Conservation (phyloP, 2,329 filamentous ascomycete genomes). For the Didymella sp. region DNA sequence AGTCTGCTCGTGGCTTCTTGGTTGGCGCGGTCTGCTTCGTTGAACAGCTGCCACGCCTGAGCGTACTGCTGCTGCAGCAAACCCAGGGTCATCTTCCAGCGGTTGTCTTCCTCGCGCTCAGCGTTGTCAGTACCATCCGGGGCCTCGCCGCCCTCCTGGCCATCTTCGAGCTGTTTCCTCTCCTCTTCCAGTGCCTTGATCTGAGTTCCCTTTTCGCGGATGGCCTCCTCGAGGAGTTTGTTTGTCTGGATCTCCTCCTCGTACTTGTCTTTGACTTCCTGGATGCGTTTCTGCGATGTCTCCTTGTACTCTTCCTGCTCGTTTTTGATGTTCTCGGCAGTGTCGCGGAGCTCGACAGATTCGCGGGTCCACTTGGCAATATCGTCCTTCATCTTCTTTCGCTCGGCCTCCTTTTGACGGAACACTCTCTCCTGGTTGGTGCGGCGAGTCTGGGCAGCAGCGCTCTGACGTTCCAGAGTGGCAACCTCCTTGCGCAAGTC, state of each 20-base stretch:
- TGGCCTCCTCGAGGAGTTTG: conserved; percentile 72
- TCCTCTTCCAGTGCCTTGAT: conserved; percentile 78
- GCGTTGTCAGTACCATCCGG: conserved; percentile 52
- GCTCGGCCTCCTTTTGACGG: conserved; percentile 72
- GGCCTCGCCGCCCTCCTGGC: conserved; percentile 52
- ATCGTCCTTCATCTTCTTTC: conserved; percentile 73
- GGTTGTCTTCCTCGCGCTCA: conserved; percentile 57
- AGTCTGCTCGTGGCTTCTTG: conserved; percentile 53
- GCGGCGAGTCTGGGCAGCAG: conserved; percentile 78
- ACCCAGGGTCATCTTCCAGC: conserved; percentile 63
- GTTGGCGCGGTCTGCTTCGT: conserved; percentile 48
- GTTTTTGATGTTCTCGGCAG: conserved; percentile 58
- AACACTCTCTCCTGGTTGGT: conserved; percentile 76
- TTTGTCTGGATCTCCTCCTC: conserved; percentile 56
- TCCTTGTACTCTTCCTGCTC: conserved; percentile 49
- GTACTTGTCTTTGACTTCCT: conserved; percentile 51
- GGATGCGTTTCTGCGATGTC: conserved; percentile 50
- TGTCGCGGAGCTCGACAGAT: conserved; percentile 62
- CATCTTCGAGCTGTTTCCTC: conserved; percentile 61
- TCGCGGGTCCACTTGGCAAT: conserved; percentile 72
- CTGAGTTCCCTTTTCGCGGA: conserved; percentile 73
- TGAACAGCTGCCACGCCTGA: conserved; percentile 45
- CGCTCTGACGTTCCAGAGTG: conserved; percentile 80
- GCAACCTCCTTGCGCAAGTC: conserved; percentile 83
- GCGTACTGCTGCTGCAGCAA: conserved; percentile 61